phyloP scores from a whole-genome alignment of 805 yeast species.

The Naumovozyma castellii region DNA sequence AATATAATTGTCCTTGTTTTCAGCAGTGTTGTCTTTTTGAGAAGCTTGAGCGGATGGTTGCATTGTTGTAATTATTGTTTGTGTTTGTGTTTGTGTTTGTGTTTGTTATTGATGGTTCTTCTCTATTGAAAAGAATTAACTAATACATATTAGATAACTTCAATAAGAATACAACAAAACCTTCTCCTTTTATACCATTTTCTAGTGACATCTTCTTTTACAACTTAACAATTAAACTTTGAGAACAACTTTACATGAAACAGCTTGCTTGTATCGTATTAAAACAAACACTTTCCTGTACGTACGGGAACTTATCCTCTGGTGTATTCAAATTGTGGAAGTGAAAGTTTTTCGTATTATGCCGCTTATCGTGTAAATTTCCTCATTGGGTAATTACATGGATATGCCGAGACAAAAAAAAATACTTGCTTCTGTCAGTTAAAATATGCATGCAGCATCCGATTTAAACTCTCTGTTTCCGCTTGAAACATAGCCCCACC shows the following conservation, averaged over 20 bases:
- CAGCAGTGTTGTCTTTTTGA: conserved; percentile 18
- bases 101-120: conserved; percentile 2
- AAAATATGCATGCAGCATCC: no score
- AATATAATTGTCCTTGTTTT: conserved; percentile 21
- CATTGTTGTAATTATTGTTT: conserved; percentile 10
- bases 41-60: conserved; percentile 24
- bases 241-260: no score
- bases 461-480: no score
- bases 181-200: no score
- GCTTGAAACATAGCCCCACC: no score
- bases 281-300: no score
- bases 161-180: no score
- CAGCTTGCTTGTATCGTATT: no score
- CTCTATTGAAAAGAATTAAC: background rate
- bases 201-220: no score
- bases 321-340: background rate
- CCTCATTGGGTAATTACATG: background rate
- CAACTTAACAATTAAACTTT: no score
- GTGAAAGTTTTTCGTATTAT: background rate
- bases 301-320: no score
- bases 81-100: conserved; percentile 2
- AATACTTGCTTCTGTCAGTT: background rate
- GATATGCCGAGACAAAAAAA: background rate
- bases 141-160: background rate
- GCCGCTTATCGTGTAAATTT: background rate